Base-by-base conservation (phyloP, 2,329 filamentous ascomycete genomes). In the Cyclaneusma minus region DNA sequence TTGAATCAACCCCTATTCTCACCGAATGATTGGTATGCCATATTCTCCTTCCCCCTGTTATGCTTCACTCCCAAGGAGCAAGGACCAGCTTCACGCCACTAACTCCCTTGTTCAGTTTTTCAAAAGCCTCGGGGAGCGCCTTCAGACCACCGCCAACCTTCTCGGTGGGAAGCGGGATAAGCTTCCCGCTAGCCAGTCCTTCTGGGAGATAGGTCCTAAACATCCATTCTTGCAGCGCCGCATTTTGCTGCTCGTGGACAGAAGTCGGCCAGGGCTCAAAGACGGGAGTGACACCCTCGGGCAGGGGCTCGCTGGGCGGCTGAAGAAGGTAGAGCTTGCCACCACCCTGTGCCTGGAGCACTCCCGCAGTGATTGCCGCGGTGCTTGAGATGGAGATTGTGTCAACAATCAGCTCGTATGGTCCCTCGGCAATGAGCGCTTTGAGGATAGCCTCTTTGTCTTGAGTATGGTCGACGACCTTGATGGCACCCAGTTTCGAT, bases 41-140 rank as follows among this genome's bases (percentile, higher is more conserved):
- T n/a, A n/a, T n/a, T n/a, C n/a, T n/a, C n/a, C n/a, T n/a, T n/a
- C n/a, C n/a, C n/a, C n/a, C n/a, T n/a, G n/a, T n/a, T n/a, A n/a
- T n/a, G n/a, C n/a, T n/a, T n/a, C n/a, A n/a, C n/a, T n/a, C n/a
- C n/a, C n/a, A n/a, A n/a, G n/a, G n/a, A n/a, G n/a, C n/a, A n/a
- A n/a, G n/a, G n/a, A 49, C 39, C 19, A 49, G 29, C 33, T 46
- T 50, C 15, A 31, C 38, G 5, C 37, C 46, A 35, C 48, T 49
- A 10, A 49, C 44, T 3, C 48, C 41, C 16, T 35, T 28, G n/a
- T 42, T 31, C 21, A 43, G 17, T 27, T 23, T 34, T 16, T 46
- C 39, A 22, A 46, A 27, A 6, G 32, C 40, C n/a, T 29, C 32
- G 10, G 32, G 30, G 8, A 38, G 38, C 14, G 34, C 38, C 2